Base-by-base conservation (phyloP, 2,329 filamentous ascomycete species). In the Cadophora malorum region DNA sequence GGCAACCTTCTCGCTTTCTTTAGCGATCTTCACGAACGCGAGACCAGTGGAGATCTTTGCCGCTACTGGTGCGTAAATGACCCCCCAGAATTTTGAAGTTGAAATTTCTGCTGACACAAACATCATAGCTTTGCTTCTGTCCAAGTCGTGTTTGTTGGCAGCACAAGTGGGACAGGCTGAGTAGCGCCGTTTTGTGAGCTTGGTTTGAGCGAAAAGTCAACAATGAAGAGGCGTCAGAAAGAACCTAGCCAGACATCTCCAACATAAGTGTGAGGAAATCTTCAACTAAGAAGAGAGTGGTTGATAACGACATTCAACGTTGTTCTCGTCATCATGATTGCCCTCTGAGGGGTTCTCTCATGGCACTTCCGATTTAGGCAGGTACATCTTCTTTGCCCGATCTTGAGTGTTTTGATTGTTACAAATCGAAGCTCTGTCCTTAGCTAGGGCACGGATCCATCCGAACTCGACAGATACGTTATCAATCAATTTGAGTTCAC, bases 401-500 rank as follows among this genome's bases (percentile, higher is more conserved):
- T 38, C 35, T 14, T 38, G 8, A 38, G 35, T 14, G 3, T 21
- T 49, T 21, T 1, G 3, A 28, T 28, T 28, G 12, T 49, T 19
- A 49, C 41, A 16, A 16, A 16, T 45, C 16, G 5, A 53, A 53
- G 50, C 12, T 16, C 8, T 25, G 25, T 53, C 50, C 21, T 12
- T 31, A 33, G 14, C n/a, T 25, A n/a, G 23, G 25, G 52, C 52
- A 55, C 28, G 52, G 52, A 55, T 31, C 28, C 52, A 55, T 55
- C 52, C 52, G 52, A 55, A 55, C 25, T 55, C 28, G 14, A 31
- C 25, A 31, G 12, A 16, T 2, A 9, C 52, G 52, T 33, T 55
- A 55, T 33, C 52, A 55, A 55, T 55, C 52, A 55, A 9, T 55
- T 55, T 55, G 28, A 55, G 52, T 33, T 55, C 28, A n/a, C 25